Evolutionary conservation across 108 stramenopile species (phyloP), one percentile per base, ranked within the genome.

Genomic region (Skeletonema marinoi): DNA sequence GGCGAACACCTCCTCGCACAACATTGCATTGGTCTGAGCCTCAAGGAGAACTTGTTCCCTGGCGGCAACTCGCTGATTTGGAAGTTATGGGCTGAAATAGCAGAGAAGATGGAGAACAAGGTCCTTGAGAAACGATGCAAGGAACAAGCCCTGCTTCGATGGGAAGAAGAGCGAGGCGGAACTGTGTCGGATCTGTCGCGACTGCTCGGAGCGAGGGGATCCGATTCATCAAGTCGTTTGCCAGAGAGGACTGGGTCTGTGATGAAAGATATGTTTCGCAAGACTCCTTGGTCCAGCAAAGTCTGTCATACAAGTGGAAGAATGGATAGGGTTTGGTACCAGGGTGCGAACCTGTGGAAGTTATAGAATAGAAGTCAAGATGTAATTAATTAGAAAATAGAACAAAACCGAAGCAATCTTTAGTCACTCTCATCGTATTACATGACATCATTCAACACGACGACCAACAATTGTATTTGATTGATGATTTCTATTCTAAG

Each of bases 71-170:
- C 71, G 16, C 73, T 66, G 44, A 78, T 87, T 32, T 94, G 93
- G 93, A 74, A 69, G 33, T 71, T 92, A 29, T 94, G 93, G 93
- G 87, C 88, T 6, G 70, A 83, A 13, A 80, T 93, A n/a, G 87
- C 92, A 25, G 46, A 60, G 29, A 69, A 71, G 64, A 85, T 88
- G 92, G 78, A 64, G n/a, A 90, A 93, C 68, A 61, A 68, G 12
- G 31, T 72, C 29, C 77, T 93, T n/a, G 64, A 69, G 33, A 56
- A 88, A 19, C 68, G 83, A 67, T 90, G 89, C 63, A 67, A 39
- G 32, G 78, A 83, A n/a, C 81, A 87, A 75, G 78, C 74, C 4
- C 17, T 61, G 8, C 61, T 82, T 16, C 60, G 70, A 62, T 33
- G 36, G 19, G 51, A 82, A 74, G 74, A 71, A 69, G 81, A 82